A percentile compares a stretch with the other conserved stretches of the same genome.
These are phyloP conservation scores for Hypholoma sublateritium DNA, from an alignment of 768 basidiomycete species.

Conservation along the genomic window DNA sequence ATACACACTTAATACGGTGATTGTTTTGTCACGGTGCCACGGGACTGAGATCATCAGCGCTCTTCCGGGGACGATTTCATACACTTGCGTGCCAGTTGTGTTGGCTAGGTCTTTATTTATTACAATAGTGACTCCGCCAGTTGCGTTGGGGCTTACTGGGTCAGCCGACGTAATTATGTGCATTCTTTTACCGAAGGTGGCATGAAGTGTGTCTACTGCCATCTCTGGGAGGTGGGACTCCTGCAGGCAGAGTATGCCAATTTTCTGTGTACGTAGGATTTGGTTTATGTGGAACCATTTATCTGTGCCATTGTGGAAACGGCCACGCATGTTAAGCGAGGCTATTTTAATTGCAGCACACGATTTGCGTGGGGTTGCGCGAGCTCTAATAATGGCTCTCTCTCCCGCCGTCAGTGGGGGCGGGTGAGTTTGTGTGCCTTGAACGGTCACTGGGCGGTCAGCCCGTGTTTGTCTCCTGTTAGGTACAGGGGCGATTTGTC, in stretches of 20 bases:
- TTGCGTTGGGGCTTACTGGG: constrained; percentile 15
- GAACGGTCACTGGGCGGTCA: no score
- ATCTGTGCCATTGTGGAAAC: background rate
- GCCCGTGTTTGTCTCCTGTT: no score
- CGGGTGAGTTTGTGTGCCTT: no score
- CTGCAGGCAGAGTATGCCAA: constrained; percentile 27
- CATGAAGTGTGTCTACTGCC: constrained; percentile 8
- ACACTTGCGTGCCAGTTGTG: constrained; percentile 3
- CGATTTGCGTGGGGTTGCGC: background rate
- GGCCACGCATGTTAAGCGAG: constrained; percentile 25
- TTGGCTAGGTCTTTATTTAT: constrained; percentile 28
- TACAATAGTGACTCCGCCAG: constrained; percentile 32
- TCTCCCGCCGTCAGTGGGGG: background rate
- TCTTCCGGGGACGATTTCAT: constrained; percentile 25
- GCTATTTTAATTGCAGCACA: constrained; percentile 15
- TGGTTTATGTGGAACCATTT: constrained; percentile 29
- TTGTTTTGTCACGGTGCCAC: constrained; percentile 14
- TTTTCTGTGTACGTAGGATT: constrained; percentile 21
- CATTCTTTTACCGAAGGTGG: constrained; percentile 8
- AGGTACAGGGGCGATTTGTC: no score
- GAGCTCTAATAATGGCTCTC: background rate
- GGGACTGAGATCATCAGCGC: constrained; percentile 15
- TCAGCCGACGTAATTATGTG: constrained; percentile 19
- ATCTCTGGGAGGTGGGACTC: constrained; percentile 30
- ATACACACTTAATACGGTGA: constrained; percentile 32